Percentiles rank a stretch among this genome's conserved stretches.
These are phyloP conservation scores for Tubosaeta sp. DNA, from an alignment of 768 basidiomycete species.

Conservation along the genomic window DNA sequence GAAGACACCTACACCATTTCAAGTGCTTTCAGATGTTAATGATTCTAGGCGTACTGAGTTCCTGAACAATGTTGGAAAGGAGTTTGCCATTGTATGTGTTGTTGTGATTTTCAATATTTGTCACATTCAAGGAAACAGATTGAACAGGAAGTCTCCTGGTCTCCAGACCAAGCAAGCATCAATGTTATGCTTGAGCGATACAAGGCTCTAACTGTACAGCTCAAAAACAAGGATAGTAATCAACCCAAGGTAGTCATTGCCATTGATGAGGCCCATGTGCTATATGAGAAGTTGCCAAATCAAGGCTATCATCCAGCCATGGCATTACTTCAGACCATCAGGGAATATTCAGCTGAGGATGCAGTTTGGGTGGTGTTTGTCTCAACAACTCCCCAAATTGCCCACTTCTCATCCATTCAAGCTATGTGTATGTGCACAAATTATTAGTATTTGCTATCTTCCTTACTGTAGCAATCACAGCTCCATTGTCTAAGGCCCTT, in stretches of 20 bases:
- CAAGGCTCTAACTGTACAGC: too few relatives aligned
- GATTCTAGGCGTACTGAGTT: neutral
- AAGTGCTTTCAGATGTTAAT: neutral
- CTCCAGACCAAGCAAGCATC: too few relatives aligned
- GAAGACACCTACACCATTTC: neutral
- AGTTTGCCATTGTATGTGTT: neutral
- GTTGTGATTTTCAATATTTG: neutral
- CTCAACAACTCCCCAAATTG: too few relatives aligned
- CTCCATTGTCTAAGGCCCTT: neutral
- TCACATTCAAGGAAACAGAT: neutral
- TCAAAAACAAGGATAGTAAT: too few relatives aligned
- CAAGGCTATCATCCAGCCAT: neutral
- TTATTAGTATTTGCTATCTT: neutral
- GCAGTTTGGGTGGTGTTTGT: too few relatives aligned
- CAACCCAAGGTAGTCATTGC: neutral
- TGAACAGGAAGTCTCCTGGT: neutral
- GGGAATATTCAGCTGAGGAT: neutral
- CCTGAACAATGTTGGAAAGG: neutral
- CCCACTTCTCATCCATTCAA: neutral
- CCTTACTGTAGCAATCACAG: neutral
- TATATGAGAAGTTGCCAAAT: neutral
- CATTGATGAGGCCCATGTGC: neutral
- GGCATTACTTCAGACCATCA: neutral
- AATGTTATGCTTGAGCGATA: too few relatives aligned
- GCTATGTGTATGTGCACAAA: neutral